Evolutionary conservation across 2,329 filamentous ascomycete species (phyloP), one percentile per base, ranked within the genome.

Genomic region (Sporothrix mexicana): DNA sequence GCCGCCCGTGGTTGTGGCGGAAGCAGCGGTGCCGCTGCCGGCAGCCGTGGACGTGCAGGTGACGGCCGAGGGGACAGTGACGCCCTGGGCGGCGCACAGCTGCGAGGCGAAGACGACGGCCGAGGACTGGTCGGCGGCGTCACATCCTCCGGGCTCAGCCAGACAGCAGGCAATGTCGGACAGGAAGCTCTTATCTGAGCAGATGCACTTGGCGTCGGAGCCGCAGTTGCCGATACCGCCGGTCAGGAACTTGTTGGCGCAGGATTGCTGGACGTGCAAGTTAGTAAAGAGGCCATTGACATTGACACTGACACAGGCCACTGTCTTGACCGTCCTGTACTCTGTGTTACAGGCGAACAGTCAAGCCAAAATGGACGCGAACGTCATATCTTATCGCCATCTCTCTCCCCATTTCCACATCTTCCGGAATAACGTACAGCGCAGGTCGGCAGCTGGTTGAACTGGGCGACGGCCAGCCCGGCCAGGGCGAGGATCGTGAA

Each of bases 391-490:
- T 23, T 47, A 10, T 23, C 25, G 41, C n/a, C 25, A 10, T 10
- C 12, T 20, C 3, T 41, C 30, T 62, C 30, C 3, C 17, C 17
- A 43, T 12, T 43, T 36, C 13, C 30, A 12, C 2, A 15, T 9
- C 10, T 36, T 36, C 30, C 30, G 30, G 7, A 36, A 7, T 36
- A 20, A 84, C 87, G 78, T 83, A 90, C 88, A 75, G 88, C 88
- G 77, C 86, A 91, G 10, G 75, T 73, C 17, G 87, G 89, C 67
- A 88, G 83, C 53, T 77, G 78, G 43, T 78, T 76, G 72, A 85
- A 77, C 78, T 88, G 87, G 53, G 86, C 86, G 74, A 82, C 80
- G 75, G 86, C 84, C 73, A 89, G 81, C 81, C 85, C 84, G 77
- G 89, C 80, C 74, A 84, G 79, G 75, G 87, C 79, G 77, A 86